These are phyloP conservation scores for Cairneyella variabilis DNA, from an alignment of 495 filamentous ascomycete species.

Conservation along the genomic window DNA sequence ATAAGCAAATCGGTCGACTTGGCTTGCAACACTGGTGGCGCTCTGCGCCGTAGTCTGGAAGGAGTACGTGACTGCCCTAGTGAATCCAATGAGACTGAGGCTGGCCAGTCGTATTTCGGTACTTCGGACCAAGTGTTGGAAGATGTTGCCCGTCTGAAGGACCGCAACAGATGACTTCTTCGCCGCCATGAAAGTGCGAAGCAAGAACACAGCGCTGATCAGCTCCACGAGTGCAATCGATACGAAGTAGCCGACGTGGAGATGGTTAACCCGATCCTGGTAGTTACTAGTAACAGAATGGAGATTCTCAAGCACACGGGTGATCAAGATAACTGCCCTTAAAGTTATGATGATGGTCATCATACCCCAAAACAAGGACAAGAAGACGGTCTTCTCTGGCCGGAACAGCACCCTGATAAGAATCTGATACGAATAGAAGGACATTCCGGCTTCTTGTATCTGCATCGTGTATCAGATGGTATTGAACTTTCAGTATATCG, in stretches of 20 bases:
- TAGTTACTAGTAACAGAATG: background rate
- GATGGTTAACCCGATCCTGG: conserved; percentile 19
- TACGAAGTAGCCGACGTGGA: conserved; percentile 29
- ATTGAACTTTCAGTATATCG: too few species aligned
- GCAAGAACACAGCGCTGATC: conserved; percentile 9
- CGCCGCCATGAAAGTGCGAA: background rate
- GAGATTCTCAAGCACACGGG: background rate
- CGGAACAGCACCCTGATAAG: conserved; percentile 8
- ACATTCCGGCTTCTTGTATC: conserved; percentile 28
- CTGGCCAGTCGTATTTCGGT: conserved; percentile 30
- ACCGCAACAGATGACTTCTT: conserved; percentile 11
- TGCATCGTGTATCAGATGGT: background rate
- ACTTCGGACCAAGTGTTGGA: conserved; percentile 23
- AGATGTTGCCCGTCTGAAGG: conserved; percentile 5
- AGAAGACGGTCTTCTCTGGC: background rate
- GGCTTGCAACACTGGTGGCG: conserved; percentile 19
- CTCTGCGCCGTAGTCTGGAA: conserved; percentile 25
- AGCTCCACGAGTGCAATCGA: conserved; percentile 25
- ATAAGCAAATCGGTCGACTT: conserved; percentile 29
- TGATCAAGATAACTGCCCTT: background rate
- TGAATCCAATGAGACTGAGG: conserved; percentile 24
- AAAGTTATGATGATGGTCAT: background rate
- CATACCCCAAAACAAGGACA: background rate
- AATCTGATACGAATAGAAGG: conserved; percentile 31
- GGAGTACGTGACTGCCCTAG: conserved; percentile 25